These are phyloP conservation scores for Balakata baccata DNA, from an alignment of 345 rosid species.

Conservation along the genomic window DNA sequence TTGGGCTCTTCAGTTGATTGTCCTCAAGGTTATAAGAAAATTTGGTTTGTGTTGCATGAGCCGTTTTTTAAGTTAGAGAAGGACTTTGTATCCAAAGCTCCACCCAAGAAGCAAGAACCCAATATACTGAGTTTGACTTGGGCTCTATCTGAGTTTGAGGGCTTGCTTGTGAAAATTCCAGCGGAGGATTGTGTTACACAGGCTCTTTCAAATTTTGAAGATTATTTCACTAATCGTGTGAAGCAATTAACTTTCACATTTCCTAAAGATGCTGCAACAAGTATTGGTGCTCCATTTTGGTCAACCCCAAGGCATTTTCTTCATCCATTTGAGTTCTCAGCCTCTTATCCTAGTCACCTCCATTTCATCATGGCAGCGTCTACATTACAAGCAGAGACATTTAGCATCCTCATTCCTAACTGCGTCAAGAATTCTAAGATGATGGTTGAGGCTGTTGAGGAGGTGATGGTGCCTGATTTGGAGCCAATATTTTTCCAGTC, in stretches of 20 bases:
- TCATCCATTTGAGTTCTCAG: constrained; percentile 66
- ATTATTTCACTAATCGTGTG: constrained; percentile 76
- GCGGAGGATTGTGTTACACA: constrained; percentile 91
- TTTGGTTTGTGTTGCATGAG: too few species aligned
- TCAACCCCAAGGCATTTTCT: constrained; percentile 98
- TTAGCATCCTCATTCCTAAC: constrained; percentile 78
- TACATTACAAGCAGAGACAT: constrained; percentile 84
- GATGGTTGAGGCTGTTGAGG: constrained; percentile 68
- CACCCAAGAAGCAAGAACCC: constrained; percentile 99
- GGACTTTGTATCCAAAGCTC: constrained; percentile 98
- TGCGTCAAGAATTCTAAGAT: constrained; percentile 62
- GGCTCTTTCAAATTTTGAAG: constrained; percentile 96
- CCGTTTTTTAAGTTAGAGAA: too few species aligned
- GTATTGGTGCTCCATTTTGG: constrained; percentile 96
- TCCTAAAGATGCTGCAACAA: constrained; percentile 91
- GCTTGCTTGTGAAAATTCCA: constrained; percentile 93
- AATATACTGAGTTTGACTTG: constrained; percentile 99
- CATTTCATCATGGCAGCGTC: constrained; percentile 73
- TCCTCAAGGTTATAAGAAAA: too few species aligned
- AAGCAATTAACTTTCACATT: constrained; percentile 83
- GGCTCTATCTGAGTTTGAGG: constrained; percentile 99
- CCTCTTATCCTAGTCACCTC: constrained; percentile 63
- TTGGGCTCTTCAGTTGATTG: too few species aligned
- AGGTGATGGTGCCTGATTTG: constrained; percentile 77
- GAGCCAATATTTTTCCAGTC: too few species aligned